Evolutionary conservation across 495 filamentous ascomycete species (phyloP), one percentile per base, ranked within the genome.

Genomic region (Penicillium canescens): DNA sequence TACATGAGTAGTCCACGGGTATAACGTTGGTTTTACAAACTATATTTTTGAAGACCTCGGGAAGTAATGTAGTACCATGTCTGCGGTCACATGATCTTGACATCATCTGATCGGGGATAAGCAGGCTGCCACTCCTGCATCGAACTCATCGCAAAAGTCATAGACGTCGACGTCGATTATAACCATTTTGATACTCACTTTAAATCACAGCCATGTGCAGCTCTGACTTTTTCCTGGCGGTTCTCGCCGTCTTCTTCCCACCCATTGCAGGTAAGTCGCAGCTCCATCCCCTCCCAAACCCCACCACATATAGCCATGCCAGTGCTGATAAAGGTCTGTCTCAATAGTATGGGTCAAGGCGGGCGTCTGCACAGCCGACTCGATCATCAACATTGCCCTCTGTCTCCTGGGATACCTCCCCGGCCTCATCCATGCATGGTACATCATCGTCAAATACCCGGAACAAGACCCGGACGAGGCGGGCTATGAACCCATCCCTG

Each of bases 381-480:
- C 87, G 24, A 58, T 98, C 66, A 96, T 98, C 79, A 98, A 98
- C 77, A 82, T 98, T 70, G 87, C 90, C 47, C 90, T 98, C 58
- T 92, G 87, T 74, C 74, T 82, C 42, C 88, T 98, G 40, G 93
- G 95, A 70, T 95, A 83, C 71, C 76, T 98, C 56, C 94, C 94
- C 18, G 94, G 94, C 47, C 84, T 98, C 21, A 72, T 98, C 6
- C 94, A 98, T 73, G 82, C 94, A 65, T 98, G 92, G 92, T 98
- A 98, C 83, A 96, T 98, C 73, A 96, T 98, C 77, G 76, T 87
- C 66, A 87, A 88, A 66, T 90, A 88, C 69, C 95, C 95, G 23
- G 92, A 97, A 28, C 73, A 76, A 6, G 69, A 78, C 45, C 68
- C 70, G 12, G 74, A 77, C 50, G 70, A 82, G 24, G 83, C 80